Conservation (phyloP, 441 rosid genomes). For the Omphalea diandra region DNA sequence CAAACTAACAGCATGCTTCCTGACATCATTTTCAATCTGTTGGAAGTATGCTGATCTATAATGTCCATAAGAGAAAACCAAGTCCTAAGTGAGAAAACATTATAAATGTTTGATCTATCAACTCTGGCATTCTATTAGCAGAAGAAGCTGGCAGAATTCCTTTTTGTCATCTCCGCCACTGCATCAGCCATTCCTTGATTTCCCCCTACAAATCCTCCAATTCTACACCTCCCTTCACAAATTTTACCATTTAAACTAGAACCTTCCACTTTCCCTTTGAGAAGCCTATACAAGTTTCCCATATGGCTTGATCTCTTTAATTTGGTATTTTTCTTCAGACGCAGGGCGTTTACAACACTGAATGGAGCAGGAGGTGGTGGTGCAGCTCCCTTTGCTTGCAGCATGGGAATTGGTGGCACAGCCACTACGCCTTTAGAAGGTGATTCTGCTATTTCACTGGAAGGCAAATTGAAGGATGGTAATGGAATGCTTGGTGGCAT, state of each 20-base stretch:
- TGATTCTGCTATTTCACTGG: slow-evolving; percentile 3
- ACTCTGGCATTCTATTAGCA: not conserved
- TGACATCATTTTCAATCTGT: slow-evolving; percentile 72
- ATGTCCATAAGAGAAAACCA: not conserved
- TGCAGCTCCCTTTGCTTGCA: slow-evolving; percentile 31
- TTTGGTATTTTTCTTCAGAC: slow-evolving; percentile 62
- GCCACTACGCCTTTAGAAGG: slow-evolving; percentile 9
- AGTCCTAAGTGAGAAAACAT: not conserved
- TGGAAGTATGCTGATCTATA: slow-evolving; percentile 75
- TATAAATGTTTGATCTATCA: not conserved
- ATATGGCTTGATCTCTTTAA: slow-evolving; percentile 71
- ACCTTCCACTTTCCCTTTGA: slow-evolving; percentile 74
- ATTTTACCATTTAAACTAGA: slow-evolving; percentile 31
- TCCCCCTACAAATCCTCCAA: slow-evolving; percentile 37
- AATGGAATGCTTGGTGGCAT: not conserved
- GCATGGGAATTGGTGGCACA: not conserved
- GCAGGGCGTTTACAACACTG: slow-evolving; percentile 42
- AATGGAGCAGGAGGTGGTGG: slow-evolving; percentile 57
- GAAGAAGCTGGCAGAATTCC: slow-evolving; percentile 30
- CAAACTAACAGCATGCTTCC: slow-evolving; percentile 55
- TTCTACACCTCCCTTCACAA: slow-evolving; percentile 28
- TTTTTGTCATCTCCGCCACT: slow-evolving; percentile 80
- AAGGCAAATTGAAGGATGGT: not conserved
- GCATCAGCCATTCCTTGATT: slow-evolving; percentile 97
- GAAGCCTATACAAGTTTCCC: slow-evolving; percentile 56